These are phyloP conservation scores for Hyaloperonospora brassicae DNA, from an alignment of 352 stramenopile genomes.

Conservation along the genomic window DNA sequence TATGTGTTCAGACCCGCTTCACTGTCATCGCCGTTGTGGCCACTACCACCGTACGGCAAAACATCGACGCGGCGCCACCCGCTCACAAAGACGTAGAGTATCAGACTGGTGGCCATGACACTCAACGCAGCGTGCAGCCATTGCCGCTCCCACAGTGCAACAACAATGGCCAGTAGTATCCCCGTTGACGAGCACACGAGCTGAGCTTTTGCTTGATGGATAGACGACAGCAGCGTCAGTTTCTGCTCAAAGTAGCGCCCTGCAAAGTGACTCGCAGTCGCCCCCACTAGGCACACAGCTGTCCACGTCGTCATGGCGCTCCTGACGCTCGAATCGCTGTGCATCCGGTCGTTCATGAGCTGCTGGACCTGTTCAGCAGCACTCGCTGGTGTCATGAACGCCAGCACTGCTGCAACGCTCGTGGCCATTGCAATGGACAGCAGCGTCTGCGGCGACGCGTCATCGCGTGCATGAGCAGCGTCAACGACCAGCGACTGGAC, in stretches of 20 bases:
- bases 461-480: constrained; percentile 15
- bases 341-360: constrained; percentile 25
- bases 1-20: constrained; percentile 42
- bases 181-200: constrained; percentile 37
- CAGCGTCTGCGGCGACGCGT: constrained; percentile 18
- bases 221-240: constrained; percentile 14
- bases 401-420: constrained; percentile 26
- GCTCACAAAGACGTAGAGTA: constrained; percentile 42
- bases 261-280: constrained; percentile 14
- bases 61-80: constrained; percentile 18
- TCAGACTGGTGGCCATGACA: constrained; percentile 30
- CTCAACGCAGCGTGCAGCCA: constrained; percentile 46
- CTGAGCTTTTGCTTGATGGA: constrained; percentile 24
- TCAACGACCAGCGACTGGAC: constrained; percentile 2
- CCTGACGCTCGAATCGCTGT: constrained; percentile 18
- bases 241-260: constrained; percentile 13
- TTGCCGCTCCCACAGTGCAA: constrained; percentile 34
- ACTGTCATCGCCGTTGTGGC: constrained; percentile 5
- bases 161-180: constrained; percentile 31
- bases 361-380: constrained; percentile 19
- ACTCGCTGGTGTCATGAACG: constrained; percentile 24
- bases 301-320: constrained; percentile 13
- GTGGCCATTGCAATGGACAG: constrained; percentile 32
- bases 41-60: neutral
- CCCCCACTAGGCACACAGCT: constrained; percentile 12